Evolutionary conservation across 805 yeast genomes (phyloP).

Genomic region (Yarrowia sp.): DNA sequence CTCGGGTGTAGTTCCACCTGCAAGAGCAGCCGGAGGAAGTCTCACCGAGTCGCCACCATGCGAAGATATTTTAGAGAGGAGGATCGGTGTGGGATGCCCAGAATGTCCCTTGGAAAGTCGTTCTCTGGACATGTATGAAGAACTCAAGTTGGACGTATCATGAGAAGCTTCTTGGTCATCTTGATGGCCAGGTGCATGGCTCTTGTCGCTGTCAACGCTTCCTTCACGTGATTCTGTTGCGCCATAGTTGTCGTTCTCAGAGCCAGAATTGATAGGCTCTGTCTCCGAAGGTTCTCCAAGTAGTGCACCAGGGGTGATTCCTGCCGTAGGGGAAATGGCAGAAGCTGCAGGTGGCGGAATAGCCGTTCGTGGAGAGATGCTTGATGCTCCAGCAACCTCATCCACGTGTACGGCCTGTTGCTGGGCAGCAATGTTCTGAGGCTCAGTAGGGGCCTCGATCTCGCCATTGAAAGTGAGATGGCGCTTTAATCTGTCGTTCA

Average conservation of each 20-base stretch:
- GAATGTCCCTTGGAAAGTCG: constrained; percentile 1
- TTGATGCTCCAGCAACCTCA: not conserved
- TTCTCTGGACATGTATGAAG: not conserved
- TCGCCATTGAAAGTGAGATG: not conserved
- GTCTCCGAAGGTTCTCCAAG: not conserved
- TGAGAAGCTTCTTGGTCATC: not conserved
- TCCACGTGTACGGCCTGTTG: not conserved
- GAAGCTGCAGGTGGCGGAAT: not conserved
- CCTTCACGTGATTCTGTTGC: constrained; percentile 1
- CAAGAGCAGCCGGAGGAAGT: constrained; percentile 8
- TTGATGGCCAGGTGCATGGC: not conserved
- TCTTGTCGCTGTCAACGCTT: not conserved
- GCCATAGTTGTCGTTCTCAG: not conserved
- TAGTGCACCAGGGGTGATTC: constrained; percentile 11
- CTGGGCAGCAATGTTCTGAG: constrained; percentile 11
- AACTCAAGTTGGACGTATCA: not conserved
- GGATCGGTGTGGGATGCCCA: constrained; percentile 9
- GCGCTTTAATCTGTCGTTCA: not conserved
- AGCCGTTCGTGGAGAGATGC: not conserved
- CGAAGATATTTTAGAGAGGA: not conserved
- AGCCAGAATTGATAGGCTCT: constrained; percentile 4
- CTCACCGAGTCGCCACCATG: not conserved
- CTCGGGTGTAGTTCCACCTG: not conserved
- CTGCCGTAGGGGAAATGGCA: not conserved
- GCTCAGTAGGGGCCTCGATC: not conserved